Conservation (phyloP, 108 stramenopile genomes). For the Craspedostauros australis region DNA sequence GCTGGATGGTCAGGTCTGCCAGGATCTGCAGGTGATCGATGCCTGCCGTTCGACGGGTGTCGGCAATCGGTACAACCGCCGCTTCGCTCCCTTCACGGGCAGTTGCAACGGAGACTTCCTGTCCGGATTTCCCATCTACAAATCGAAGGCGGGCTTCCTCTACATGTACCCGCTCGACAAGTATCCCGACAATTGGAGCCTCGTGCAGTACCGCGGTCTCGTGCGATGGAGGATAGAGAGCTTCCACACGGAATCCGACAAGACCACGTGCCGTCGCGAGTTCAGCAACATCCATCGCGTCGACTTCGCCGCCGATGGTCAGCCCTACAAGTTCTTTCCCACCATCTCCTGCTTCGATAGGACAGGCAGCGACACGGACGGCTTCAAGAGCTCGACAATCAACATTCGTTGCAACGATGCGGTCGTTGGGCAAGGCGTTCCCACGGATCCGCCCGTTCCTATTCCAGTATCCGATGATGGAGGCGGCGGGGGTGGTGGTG, state of each 20-base stretch:
- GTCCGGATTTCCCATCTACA: no score
- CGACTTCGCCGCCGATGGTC: slow-evolving; percentile 14
- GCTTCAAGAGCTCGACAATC: background rate
- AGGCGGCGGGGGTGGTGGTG: background rate
- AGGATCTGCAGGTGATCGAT: no score
- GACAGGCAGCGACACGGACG: background rate
- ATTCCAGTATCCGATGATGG: no score
- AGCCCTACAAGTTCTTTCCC: slow-evolving; percentile 12
- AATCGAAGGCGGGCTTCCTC: background rate
- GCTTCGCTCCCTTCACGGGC: no score
- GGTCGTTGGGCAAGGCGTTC: background rate
- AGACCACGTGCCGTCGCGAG: background rate
- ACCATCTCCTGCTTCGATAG: slow-evolving; percentile 7
- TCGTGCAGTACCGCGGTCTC: background rate
- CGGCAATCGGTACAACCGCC: no score
- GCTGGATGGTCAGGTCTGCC: no score
- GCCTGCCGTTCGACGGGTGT: no score
- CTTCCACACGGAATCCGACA: background rate
- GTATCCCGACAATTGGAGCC: background rate
- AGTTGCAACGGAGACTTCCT: no score
- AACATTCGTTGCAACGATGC: slow-evolving; percentile 4
- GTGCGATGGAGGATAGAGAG: background rate
- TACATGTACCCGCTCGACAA: background rate
- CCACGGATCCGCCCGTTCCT: background rate
- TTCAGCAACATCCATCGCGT: background rate